Evolutionary conservation across 78 protist species (phyloP), one percentile per base, ranked within the genome.

Genomic region (Cavenderia fasciculata): DNA sequence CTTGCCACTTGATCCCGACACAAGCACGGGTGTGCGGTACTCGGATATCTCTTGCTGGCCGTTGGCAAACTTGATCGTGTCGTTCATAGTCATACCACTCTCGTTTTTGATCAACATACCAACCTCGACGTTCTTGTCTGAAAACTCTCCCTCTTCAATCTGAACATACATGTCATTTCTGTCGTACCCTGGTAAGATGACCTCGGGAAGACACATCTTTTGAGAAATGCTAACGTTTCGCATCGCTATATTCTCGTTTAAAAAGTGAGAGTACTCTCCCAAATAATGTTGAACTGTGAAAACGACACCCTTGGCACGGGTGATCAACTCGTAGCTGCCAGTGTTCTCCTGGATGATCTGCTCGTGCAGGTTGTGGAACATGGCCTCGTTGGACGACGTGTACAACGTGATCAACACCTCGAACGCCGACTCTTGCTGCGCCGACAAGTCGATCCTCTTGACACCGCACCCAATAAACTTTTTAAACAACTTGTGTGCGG

Each of bases 391-490:
- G 2, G 65, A 31, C 1, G 90, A 36, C 2, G 90, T 82, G 34
- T 38, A 34, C 6, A 82, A 66, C 1, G 78, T 52, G 38, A 82
- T 68, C 74, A 82, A 41, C 1, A 82, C 25, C 66, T 82, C 90
- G 54, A 49, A 12, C 14, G 54, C 27, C 0, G 59, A 31, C 0
- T 19, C 23, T 31, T 51, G 57, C 2, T 68, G 72, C 5, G 21
- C 56, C 25, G 51, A 40, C 2, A 82, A 36, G n/a, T 82, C 90
- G 2, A 82, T 21, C 49, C 47, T 65, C 57, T 82, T 82, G 7
- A 82, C 78, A 68, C 90, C 90, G 56, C 90, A 82, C 31, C 90
- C 90, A 68, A 82, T 49, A 27, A 52, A 82, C 43, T 82, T 82
- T 43, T 47, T 82, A 69, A 82, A 82, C 29, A 33, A 31, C 7